These are phyloP conservation scores for Blastobotrys capitulatus DNA, from an alignment of 1,139 yeast species.

Conservation along the genomic window DNA sequence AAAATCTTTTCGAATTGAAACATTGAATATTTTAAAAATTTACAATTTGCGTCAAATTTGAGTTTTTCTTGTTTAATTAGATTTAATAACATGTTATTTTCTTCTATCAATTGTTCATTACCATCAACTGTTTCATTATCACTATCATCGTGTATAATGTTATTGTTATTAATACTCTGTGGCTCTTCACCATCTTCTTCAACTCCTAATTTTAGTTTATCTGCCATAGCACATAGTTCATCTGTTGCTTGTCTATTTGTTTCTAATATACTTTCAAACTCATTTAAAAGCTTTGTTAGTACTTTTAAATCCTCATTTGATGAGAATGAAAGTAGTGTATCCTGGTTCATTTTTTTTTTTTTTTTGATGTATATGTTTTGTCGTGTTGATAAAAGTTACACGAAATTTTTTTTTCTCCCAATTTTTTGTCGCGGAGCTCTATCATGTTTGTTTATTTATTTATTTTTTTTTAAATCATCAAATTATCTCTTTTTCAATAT, in stretches of 20 bases:
- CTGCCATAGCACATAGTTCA: slow-evolving; percentile 27
- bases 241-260: slow-evolving; percentile 27
- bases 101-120: slow-evolving; percentile 4
- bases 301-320: slow-evolving; percentile 29
- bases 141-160: slow-evolving; percentile 1
- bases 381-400: too few relatives aligned
- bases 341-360: too few relatives aligned
- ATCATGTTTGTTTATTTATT: too few relatives aligned
- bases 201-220: slow-evolving; percentile 20
- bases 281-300: slow-evolving; percentile 25
- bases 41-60: slow-evolving; percentile 19
- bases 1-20: slow-evolving; percentile 23
- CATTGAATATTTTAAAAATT: slow-evolving; percentile 20
- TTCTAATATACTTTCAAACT: slow-evolving; percentile 23
- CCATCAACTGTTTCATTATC: slow-evolving; percentile 13
- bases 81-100: slow-evolving; percentile 17
- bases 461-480: too few relatives aligned
- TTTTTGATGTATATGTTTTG: too few relatives aligned
- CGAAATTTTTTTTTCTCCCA: too few relatives aligned
- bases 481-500: too few relatives aligned
- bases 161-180: background rate
- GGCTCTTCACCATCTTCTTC: background rate
- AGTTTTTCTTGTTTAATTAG: slow-evolving; percentile 17
- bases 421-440: too few relatives aligned
- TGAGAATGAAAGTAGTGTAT: slow-evolving; percentile 9